These are phyloP conservation scores for Thecamonas trahens DNA, from an alignment of 78 protist genomes.

Conservation along the genomic window DNA sequence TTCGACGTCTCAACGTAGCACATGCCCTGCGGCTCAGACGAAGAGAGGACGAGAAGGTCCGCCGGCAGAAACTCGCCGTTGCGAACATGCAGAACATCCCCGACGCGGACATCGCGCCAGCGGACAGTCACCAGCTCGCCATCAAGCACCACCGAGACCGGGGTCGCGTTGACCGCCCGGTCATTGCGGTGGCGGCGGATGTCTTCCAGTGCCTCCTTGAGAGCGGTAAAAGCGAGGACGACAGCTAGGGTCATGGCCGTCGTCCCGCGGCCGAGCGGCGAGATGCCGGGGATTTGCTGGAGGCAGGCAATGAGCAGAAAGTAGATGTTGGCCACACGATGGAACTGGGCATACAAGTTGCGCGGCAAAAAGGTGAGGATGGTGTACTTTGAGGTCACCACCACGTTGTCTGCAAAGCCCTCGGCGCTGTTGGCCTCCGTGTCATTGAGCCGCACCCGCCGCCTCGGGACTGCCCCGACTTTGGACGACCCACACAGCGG, in stretches of 20 bases:
- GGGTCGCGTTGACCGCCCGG: constrained; percentile 6
- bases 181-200: constrained; percentile 51
- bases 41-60: constrained; percentile 6
- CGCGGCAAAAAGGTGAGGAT: constrained; percentile 29
- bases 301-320: constrained; percentile 45
- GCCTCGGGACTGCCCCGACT: too few relatives aligned
- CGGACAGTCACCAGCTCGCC: neutral
- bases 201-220: constrained; percentile 74
- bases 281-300: constrained; percentile 64
- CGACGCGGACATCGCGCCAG: constrained; percentile 22
- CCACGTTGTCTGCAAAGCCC: neutral
- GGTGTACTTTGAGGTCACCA: constrained; percentile 54
- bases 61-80: constrained; percentile 10
- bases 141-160: constrained; percentile 6
- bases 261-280: constrained; percentile 71
- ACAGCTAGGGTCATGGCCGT: constrained; percentile 62
- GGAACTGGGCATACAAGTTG: constrained; percentile 48
- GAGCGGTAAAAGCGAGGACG: constrained; percentile 59
- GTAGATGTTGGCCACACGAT: constrained; percentile 63
- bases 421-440: neutral
- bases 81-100: constrained; percentile 49
- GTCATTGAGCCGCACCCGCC: too few relatives aligned
- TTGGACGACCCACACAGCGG: too few relatives aligned
- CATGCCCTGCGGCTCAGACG: constrained; percentile 32
- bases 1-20: constrained; percentile 87